Evolutionary conservation across 2,329 filamentous ascomycete genomes (phyloP).

Genomic region (Trichoderma brevicompactum): DNA sequence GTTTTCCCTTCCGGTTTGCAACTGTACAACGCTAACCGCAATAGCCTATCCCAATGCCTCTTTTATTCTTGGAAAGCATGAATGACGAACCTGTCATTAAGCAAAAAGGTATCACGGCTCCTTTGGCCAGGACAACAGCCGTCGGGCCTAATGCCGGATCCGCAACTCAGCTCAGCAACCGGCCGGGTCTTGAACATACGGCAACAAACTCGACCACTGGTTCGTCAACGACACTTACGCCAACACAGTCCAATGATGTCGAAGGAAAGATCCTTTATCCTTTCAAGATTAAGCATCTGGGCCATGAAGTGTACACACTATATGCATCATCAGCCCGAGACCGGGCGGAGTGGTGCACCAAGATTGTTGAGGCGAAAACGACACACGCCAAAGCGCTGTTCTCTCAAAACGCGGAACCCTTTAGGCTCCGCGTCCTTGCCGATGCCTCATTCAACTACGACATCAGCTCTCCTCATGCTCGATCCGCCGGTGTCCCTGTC

Average conservation of each 20-base stretch:
- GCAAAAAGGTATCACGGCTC: slow-evolving; percentile 72
- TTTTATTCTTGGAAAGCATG: slow-evolving; percentile 88
- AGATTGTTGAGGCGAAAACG: slow-evolving; percentile 94
- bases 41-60: slow-evolving; percentile 90
- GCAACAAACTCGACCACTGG: slow-evolving; percentile 68
- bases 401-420: slow-evolving; percentile 93
- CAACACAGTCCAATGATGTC: slow-evolving; percentile 62
- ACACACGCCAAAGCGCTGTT: slow-evolving; percentile 86
- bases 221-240: slow-evolving; percentile 51
- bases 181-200: slow-evolving; percentile 67
- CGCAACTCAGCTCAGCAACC: slow-evolving; percentile 61
- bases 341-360: slow-evolving; percentile 86
- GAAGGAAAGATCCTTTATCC: slow-evolving; percentile 89
- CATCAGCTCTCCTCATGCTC: slow-evolving; percentile 60
- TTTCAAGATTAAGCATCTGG: slow-evolving; percentile 94
- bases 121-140: slow-evolving; percentile 62
- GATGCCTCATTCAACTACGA: slow-evolving; percentile 91
- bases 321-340: slow-evolving; percentile 79
- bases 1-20: not conserved
- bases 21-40: slow-evolving; percentile 36
- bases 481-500: slow-evolving; percentile 72
- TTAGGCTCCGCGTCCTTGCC: slow-evolving; percentile 87
- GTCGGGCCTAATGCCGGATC: slow-evolving; percentile 64
- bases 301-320: slow-evolving; percentile 88
- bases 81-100: slow-evolving; percentile 91